Evolutionary conservation across 352 stramenopile genomes (phyloP).

Genomic region (Paralagenidium karlingii): DNA sequence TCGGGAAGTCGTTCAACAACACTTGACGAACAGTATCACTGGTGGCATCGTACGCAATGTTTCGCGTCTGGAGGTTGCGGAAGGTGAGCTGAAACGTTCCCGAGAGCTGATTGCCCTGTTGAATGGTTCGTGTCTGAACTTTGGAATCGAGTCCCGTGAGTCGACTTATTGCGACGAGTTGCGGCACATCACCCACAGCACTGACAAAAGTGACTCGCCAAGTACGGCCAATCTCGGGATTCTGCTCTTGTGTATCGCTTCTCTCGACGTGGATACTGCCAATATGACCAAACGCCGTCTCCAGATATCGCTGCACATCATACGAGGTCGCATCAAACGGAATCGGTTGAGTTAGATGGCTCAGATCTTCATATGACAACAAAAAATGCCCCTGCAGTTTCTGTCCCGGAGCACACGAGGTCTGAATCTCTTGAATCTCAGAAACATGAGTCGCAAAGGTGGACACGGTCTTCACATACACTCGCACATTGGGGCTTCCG

Average conservation of each 20-base stretch:
- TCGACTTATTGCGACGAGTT: constrained; percentile 51
- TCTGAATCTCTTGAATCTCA: constrained; percentile 88
- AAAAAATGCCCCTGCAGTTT: constrained; percentile 79
- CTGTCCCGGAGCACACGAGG: constrained; percentile 56
- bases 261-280: constrained; percentile 32
- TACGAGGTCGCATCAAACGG: constrained; percentile 59
- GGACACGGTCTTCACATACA: constrained; percentile 89
- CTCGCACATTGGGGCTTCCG: constrained; percentile 77
- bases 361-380: constrained; percentile 14
- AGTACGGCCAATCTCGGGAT: constrained; percentile 45
- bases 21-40: constrained; percentile 34
- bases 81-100: constrained; percentile 82
- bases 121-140: constrained; percentile 54
- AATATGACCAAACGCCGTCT: constrained; percentile 38
- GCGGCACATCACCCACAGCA: constrained; percentile 68
- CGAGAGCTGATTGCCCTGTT: constrained; percentile 77
- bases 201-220: constrained; percentile 89
- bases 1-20: constrained; percentile 29
- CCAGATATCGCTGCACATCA: constrained; percentile 34
- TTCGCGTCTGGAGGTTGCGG: constrained; percentile 27
- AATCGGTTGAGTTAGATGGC: constrained; percentile 27
- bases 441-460: constrained; percentile 73
- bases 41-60: constrained; percentile 54
- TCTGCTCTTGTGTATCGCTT: constrained; percentile 34
- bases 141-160: constrained; percentile 65